Evolutionary conservation across 805 yeast genomes (phyloP).

Genomic region (Ogataea trehalophila): DNA sequence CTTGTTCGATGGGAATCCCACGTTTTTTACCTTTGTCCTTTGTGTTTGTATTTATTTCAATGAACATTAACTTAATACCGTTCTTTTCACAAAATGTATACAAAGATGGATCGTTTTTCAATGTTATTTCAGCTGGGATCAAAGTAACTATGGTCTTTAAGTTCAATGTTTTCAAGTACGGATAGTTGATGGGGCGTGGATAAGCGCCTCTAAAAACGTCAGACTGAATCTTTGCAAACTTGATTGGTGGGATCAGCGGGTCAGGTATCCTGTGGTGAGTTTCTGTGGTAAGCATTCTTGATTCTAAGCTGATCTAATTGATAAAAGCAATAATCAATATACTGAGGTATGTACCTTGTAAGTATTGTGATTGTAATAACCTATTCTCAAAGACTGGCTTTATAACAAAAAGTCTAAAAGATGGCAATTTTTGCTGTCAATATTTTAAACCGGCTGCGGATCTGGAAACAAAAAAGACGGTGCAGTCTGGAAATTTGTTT

Average conservation of each 20-base stretch:
- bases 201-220: conserved; percentile 78
- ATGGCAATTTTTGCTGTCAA: no score
- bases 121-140: conserved; percentile 68
- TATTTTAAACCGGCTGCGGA: no score
- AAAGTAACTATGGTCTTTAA: conserved; percentile 72
- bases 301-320: neutral
- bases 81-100: conserved; percentile 47
- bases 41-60: conserved; percentile 53
- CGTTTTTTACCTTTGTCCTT: conserved; percentile 78
- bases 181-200: conserved; percentile 70
- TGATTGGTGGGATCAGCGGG: conserved; percentile 63
- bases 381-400: neutral
- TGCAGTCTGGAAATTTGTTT: neutral
- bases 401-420: no score
- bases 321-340: neutral
- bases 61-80: conserved; percentile 60
- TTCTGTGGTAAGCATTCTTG: neutral
- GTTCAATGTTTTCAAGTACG: conserved; percentile 59
- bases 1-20: conserved; percentile 73
- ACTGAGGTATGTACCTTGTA: neutral
- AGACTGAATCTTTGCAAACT: conserved; percentile 68
- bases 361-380: neutral
- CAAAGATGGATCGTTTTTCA: conserved; percentile 45
- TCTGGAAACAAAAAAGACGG: neutral
- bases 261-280: conserved; percentile 12